Base-by-base conservation (phyloP, 2,329 filamentous ascomycete species). In the Fusarium pseudograminearum region DNA sequence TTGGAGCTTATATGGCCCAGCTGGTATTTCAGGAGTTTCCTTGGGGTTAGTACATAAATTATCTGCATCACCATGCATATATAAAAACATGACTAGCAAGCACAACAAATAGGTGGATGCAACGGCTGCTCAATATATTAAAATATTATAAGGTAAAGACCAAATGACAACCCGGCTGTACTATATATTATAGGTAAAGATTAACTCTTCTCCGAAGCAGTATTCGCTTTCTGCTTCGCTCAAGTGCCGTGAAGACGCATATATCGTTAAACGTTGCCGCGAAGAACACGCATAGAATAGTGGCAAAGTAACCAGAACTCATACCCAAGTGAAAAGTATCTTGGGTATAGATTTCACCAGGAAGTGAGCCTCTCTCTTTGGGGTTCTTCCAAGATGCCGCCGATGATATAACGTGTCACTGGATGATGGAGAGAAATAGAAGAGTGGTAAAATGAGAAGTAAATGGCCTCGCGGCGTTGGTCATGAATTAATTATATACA, bases 81-180 rank as follows among this genome's bases (percentile, higher is more conserved):
- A 6, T 31, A 26, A 48, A 26, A 48, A 44, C 59, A 61, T 44
- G 44, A 22, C 36, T 14, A 22, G 5, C 18, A n/a, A n/a, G 36
- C n/a, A 38, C 28, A 33, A 18, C 16, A 22, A 38, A 18, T 34
- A 34, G 33, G 15, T 42, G 69, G 67, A 77, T 78, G 79, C 81
- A 75, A 80, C 76, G 81, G 20, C 16, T 42, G 20, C 20, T 76
- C 81, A 80, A 74, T 79, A 78, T 79, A 83, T 82, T 83, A 83
- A 80, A 81, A 77, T 76, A 80, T 79, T 80, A 81, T 76, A 78
- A 80, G 80, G 76, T 76, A 78, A 74, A 80, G 77, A 78, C 78
- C 73, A 76, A 76, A 77, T 76, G 71, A 75, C 75, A 78, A 63
- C 72, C 70, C 71, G 63, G 69, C 67, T 64, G 65, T 69, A 64